Base-by-base conservation (phyloP, 139 green algal genomes). In the Diplosphaera chodatii region DNA sequence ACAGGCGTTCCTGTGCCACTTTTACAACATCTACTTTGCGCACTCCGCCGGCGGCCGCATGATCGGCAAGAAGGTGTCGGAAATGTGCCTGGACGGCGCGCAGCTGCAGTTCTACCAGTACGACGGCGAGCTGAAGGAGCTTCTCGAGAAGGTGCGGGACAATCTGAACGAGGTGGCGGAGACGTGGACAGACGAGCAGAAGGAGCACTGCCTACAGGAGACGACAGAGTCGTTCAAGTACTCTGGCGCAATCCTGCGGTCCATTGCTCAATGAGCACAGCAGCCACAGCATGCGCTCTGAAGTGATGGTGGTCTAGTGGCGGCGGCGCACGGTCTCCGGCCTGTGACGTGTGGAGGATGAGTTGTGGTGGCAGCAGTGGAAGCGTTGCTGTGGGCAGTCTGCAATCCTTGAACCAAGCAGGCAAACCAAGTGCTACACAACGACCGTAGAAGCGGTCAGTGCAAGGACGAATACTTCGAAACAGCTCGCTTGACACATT, bases 1-100 rank as follows among this genome's bases (percentile, higher is more conserved):
- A 3, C 88, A 82, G 32, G 80, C 82, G 32, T 96, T 96, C 84
- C 83, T 96, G 64, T 96, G 91, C 83, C 91, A 96, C 75, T 99
- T 91, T 75, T 99, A 98, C 88, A 99, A 99, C 84, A 90, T 91
- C 64, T 99, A 97, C 82, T 99, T 99, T 85, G 94, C 94, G 28
- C 94, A 99, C 83, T 96, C 94, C 0, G 94, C 94, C 3, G 94
- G 94, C 21, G 94, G 94, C 5, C 79, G 91, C 63, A 99, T 99
- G 94, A 99, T 99, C 71, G 94, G 94, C 15, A 88, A 80, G 41
- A 94, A 95, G 82, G 88, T 94, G 64, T 40, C 70, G 5, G 29
- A 34, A 31, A 78, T 89, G 33, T 66, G 93, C n/a, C 76, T 98
- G 33, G 88, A 93, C 74, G 80, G 83, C 64, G 76, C 86, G 63